Conservation (phyloP, 805 yeast species). For the Kodamaea laetipori region DNA sequence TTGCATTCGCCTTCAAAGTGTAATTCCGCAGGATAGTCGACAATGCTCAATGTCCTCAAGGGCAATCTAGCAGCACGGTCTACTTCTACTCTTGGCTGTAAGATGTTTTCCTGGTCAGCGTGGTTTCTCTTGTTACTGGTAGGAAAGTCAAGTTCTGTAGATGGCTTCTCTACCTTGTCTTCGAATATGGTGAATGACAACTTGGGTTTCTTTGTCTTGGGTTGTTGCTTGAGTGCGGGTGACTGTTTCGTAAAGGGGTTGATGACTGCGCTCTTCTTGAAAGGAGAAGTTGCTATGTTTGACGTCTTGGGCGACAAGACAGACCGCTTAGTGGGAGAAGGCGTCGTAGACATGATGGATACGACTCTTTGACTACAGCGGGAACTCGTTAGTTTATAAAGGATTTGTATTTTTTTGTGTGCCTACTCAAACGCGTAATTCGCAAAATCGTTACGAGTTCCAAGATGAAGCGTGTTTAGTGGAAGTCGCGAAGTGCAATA, state of each 20-base stretch:
- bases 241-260: slow-evolving; percentile 18
- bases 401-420: neutral
- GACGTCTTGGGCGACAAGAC: slow-evolving; percentile 28
- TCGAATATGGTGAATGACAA: slow-evolving; percentile 25
- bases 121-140: slow-evolving; percentile 25
- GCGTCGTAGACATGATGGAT: slow-evolving; percentile 9
- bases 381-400: slow-evolving; percentile 2
- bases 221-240: slow-evolving; percentile 7
- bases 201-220: slow-evolving; percentile 18
- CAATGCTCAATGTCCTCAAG: slow-evolving; percentile 30
- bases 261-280: slow-evolving; percentile 12
- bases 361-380: neutral
- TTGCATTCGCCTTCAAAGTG: slow-evolving; percentile 15
- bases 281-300: slow-evolving; percentile 18
- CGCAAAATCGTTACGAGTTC: too few species aligned
- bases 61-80: slow-evolving; percentile 24
- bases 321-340: slow-evolving; percentile 17
- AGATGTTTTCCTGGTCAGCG: slow-evolving; percentile 44
- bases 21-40: slow-evolving; percentile 33
- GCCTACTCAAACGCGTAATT: neutral
- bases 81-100: slow-evolving; percentile 30
- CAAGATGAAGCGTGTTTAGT: too few species aligned
- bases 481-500: too few species aligned
- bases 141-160: slow-evolving; percentile 4
- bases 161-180: slow-evolving; percentile 17